Base-by-base conservation (phyloP, 192 early-diverging fungal genomes). In the Linnemannia hyalina region DNA sequence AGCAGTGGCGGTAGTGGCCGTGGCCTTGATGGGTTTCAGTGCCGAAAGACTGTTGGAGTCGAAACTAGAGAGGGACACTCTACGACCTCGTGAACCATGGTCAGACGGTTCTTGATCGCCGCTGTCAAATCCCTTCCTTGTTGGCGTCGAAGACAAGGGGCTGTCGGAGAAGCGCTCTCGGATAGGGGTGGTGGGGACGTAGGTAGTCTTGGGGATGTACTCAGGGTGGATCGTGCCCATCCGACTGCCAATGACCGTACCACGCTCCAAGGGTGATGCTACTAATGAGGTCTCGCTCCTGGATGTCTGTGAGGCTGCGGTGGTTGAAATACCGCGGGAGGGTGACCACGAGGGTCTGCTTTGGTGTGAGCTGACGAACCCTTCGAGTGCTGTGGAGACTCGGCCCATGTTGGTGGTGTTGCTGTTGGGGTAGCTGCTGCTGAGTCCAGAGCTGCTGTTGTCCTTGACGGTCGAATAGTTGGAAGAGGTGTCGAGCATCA, bases 21-120 rank as follows among this genome's bases (percentile, higher is more conserved):
- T 4, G 23, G 73, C 35, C 20, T 46, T 55, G n/a, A 29, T 29
- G 44, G 82, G 35, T 36, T 86, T 86, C 41, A 86, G 55, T 2
- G 83, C 78, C 7, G 83, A 77, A 8, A 86, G 49, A 38, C 78
- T 81, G 55, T 73, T 81, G 10, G 79, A 70, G 74, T 86, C 83
- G 70, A 86, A 86, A 32, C 75, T 81, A 10, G 83, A 72, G 16
- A 86, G 69, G 7, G 83, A 86, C 2, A 86, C 79, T 32, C 83
- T 68, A 13, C 83, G 83, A 36, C 29, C 40, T 40, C 75, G 49
- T 5, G 70, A 47, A n/a, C 41, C 42, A 18, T 63, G 74, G 23
- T 70, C 7, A 8, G 70, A n/a, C 22, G 41, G 4, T 0, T 42
- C 23, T 41, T 72, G 70, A 44, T 42, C 23, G 11, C 18, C 41